These are phyloP conservation scores for Hymenoscyphus infarciens DNA, from an alignment of 2,329 filamentous ascomycete species.

Conservation along the genomic window DNA sequence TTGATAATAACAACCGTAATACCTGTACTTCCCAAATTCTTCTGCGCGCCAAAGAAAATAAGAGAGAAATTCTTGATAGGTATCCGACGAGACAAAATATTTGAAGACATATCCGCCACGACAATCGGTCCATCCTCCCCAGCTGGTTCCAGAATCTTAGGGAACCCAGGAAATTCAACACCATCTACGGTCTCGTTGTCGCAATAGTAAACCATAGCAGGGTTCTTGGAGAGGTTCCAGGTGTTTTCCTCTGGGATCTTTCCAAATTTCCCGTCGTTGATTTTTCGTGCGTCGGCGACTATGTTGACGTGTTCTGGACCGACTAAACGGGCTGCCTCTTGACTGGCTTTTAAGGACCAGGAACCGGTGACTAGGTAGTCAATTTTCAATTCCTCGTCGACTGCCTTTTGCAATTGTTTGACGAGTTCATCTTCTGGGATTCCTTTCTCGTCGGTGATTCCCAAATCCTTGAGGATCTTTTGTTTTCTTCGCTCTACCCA, in stretches of 20 bases:
- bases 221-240: slow-evolving; percentile 68
- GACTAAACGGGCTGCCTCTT: slow-evolving; percentile 75
- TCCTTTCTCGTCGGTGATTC: slow-evolving; percentile 43
- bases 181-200: slow-evolving; percentile 94
- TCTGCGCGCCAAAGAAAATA: slow-evolving; percentile 92
- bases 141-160: slow-evolving; percentile 56
- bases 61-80: slow-evolving; percentile 75
- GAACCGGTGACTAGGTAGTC: slow-evolving; percentile 88
- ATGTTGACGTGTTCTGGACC: slow-evolving; percentile 79
- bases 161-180: slow-evolving; percentile 79
- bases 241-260: slow-evolving; percentile 72
- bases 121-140: slow-evolving; percentile 67
- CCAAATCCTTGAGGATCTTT: slow-evolving; percentile 54
- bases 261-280: slow-evolving; percentile 79
- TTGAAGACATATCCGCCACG: slow-evolving; percentile 90
- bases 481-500: slow-evolving; percentile 72
- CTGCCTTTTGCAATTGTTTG: slow-evolving; percentile 56
- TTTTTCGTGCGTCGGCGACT: slow-evolving; percentile 62
- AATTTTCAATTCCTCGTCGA: slow-evolving; percentile 69
- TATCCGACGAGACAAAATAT: slow-evolving; percentile 79
- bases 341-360: slow-evolving; percentile 85
- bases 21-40: slow-evolving; percentile 85
- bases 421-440: slow-evolving; percentile 53
- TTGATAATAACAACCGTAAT: slow-evolving; percentile 83
- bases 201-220: slow-evolving; percentile 77